Percentiles rank a stretch among this genome's conserved stretches.
These are phyloP conservation scores for Gonium pectorale DNA, from an alignment of 139 green algal genomes.

Conservation along the genomic window DNA sequence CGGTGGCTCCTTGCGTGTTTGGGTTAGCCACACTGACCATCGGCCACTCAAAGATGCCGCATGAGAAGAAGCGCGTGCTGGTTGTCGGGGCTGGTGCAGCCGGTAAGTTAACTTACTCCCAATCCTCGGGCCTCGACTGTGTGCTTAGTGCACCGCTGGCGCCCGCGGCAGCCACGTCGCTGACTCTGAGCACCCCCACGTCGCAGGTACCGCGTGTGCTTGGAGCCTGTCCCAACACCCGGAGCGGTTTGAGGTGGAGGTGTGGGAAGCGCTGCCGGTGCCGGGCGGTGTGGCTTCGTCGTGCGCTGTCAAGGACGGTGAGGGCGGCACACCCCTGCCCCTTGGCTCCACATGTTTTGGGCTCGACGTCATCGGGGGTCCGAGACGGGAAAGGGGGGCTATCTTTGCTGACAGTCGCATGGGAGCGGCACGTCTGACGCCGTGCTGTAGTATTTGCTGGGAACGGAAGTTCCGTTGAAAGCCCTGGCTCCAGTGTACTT, in stretches of 20 bases:
- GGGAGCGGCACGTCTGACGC: too few species aligned
- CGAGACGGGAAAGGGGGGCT: too few species aligned
- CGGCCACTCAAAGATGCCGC: slow-evolving; percentile 10
- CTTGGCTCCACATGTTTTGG: too few species aligned
- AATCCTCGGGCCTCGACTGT: background rate
- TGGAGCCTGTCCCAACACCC: slow-evolving; percentile 71
- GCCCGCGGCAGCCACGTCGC: background rate
- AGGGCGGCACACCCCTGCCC: too few species aligned
- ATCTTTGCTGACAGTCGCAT: too few species aligned
- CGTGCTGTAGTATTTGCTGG: too few species aligned
- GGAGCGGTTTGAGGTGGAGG: slow-evolving; percentile 66
- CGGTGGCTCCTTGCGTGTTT: too few species aligned
- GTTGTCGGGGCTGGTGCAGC: slow-evolving; percentile 71
- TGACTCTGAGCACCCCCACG: background rate
- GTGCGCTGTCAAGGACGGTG: slow-evolving; percentile 53
- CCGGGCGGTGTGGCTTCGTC: slow-evolving; percentile 72
- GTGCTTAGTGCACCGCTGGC: background rate
- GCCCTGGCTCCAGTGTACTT: too few species aligned
- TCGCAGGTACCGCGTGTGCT: slow-evolving; percentile 69
- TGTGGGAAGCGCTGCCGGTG: slow-evolving; percentile 71
- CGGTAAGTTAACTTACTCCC: slow-evolving; percentile 46
- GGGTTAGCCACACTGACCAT: too few species aligned
- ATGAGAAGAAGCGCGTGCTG: slow-evolving; percentile 60
- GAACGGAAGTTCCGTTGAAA: too few species aligned
- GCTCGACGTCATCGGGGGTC: too few species aligned